phyloP scores from a whole-genome alignment of 176 grass and related monocot species.

The Areca catechu region DNA sequence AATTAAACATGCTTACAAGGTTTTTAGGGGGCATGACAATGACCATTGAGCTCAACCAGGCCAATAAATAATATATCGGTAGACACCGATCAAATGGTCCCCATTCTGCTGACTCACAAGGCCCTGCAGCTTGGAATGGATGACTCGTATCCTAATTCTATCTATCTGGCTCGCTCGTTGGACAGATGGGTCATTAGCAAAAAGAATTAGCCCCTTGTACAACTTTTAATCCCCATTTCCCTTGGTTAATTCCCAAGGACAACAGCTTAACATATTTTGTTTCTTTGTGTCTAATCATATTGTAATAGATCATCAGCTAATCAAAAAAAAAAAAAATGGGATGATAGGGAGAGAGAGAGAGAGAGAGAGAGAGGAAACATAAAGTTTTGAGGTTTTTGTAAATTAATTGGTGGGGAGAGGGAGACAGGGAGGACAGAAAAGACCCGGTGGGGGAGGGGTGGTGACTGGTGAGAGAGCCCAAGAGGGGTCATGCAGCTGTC shows the following conservation, averaged over 20 bases:
- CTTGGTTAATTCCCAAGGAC: no score
- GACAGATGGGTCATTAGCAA: conserved; percentile 36
- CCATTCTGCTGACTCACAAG: no score
- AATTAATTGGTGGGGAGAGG: neutral
- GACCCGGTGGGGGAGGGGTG: neutral
- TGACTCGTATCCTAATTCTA: conserved; percentile 21
- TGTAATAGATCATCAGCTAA: no score
- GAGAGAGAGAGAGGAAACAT: no score
- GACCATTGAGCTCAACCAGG: no score
- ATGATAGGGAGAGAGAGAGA: neutral
- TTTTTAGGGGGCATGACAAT: no score
- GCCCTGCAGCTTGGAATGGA: neutral
- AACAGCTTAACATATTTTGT: no score
- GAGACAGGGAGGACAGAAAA: conserved; percentile 15
- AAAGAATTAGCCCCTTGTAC: conserved; percentile 4
- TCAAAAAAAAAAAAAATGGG: no score
- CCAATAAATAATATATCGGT: conserved; percentile 16
- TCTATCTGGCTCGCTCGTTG: conserved; percentile 35
- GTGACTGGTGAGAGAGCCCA: neutral
- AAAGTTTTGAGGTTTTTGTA: neutral
- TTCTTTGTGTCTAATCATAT: no score
- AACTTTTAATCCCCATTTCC: no score
- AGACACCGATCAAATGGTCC: conserved; percentile 8
- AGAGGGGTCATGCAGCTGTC: conserved; percentile 6
- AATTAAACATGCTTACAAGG: no score